phyloP scores from a whole-genome alignment of 1,284 basidiomycete species.

The Ustilago cynodontis region DNA sequence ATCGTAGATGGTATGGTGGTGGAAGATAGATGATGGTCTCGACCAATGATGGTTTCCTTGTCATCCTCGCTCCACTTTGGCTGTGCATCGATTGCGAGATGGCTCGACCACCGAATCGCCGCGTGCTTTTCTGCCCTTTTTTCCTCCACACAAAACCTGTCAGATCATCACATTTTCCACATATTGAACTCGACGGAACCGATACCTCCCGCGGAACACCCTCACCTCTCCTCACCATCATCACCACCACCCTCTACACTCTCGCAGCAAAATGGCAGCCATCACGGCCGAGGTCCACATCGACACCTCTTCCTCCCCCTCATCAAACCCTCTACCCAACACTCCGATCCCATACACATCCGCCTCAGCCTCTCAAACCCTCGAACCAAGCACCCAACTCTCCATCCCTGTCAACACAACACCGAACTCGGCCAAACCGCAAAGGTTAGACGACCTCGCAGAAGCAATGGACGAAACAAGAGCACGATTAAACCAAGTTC shows the following conservation, averaged over 20 bases:
- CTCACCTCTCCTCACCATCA: slow-evolving; percentile 8
- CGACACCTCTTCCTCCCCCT: slow-evolving; percentile 13
- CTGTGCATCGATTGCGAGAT: slow-evolving; percentile 18
- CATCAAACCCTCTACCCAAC: slow-evolving; percentile 6
- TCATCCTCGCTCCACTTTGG: slow-evolving; percentile 11
- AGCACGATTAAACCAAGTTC: slow-evolving; percentile 24
- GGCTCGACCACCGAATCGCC: slow-evolving; percentile 25
- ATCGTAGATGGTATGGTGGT: neutral
- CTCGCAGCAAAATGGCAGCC: slow-evolving; percentile 4
- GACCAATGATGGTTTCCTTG: slow-evolving; percentile 1
- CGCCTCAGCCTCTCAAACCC: neutral
- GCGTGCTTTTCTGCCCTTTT: neutral
- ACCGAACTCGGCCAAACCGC: slow-evolving; percentile 10
- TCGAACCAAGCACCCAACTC: slow-evolving; percentile 34
- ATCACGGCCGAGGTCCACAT: slow-evolving; percentile 30
- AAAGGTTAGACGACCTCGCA: slow-evolving; percentile 27
- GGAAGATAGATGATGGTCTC: neutral
- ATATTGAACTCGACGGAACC: slow-evolving; percentile 1
- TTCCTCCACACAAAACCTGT: neutral
- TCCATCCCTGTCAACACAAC: slow-evolving; percentile 10
- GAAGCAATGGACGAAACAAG: slow-evolving; percentile 33
- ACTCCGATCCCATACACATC: slow-evolving; percentile 21
- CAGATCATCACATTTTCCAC: neutral
- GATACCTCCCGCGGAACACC: slow-evolving; percentile 1
- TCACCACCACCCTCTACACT: neutral